These are phyloP conservation scores for Ustilago crameri DNA, from an alignment of 1,284 basidiomycete genomes.

Conservation along the genomic window DNA sequence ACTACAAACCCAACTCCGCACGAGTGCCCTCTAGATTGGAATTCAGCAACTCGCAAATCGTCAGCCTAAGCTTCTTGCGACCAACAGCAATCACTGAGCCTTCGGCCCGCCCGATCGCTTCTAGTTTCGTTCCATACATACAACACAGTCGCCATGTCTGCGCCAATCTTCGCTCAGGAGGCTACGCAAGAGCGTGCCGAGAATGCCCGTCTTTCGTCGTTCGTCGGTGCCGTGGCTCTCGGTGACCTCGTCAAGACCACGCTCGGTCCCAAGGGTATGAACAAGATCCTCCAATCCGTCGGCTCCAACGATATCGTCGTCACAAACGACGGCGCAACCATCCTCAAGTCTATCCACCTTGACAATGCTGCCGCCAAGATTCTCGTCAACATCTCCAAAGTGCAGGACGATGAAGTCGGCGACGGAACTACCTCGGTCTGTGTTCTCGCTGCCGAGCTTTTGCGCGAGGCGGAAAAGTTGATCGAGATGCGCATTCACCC, in stretches of 20 bases:
- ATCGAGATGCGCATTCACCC: conserved; percentile 91
- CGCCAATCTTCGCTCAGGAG: conserved; percentile 69
- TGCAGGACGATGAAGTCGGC: conserved; percentile 98
- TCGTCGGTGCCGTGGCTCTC: conserved; percentile 94
- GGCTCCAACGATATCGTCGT: conserved; percentile 94
- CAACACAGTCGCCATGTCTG: conserved; percentile 51
- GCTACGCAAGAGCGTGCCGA: conserved; percentile 98
- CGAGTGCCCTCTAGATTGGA: too few relatives aligned
- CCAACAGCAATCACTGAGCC: too few relatives aligned
- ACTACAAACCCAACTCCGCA: too few relatives aligned
- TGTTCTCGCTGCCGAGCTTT: conserved; percentile 88
- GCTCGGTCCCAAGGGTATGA: conserved; percentile 94
- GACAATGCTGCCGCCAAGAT: conserved; percentile 99
- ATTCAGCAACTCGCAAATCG: too few relatives aligned
- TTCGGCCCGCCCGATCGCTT: not conserved
- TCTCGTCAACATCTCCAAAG: conserved; percentile 99
- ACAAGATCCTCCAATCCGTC: conserved; percentile 91
- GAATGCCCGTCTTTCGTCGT: conserved; percentile 94
- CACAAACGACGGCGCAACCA: conserved; percentile 98
- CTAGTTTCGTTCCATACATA: not conserved
- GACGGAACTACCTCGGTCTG: conserved; percentile 96
- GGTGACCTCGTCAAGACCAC: conserved; percentile 99
- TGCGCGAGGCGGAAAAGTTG: conserved; percentile 95
- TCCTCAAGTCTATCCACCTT: conserved; percentile 94
- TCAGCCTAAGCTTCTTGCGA: too few relatives aligned